Evolutionary conservation across 192 early-diverging fungal genomes (phyloP), one percentile per base, ranked within the genome.

Genomic region (Coemansia sp.): DNA sequence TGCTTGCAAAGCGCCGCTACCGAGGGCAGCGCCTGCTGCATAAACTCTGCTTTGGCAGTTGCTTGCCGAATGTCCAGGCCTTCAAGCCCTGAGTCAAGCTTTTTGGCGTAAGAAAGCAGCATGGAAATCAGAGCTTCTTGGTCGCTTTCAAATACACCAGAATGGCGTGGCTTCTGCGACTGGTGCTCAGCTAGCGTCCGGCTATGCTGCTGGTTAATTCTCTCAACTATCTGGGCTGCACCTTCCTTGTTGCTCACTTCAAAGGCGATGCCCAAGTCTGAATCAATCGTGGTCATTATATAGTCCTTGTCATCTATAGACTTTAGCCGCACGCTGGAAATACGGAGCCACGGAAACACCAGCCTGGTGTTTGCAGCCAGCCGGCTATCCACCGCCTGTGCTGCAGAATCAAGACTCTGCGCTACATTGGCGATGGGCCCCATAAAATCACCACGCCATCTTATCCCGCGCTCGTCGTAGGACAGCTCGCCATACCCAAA

Each of bases 241-340:
- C 26, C 7, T 13, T 48, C 46, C 40, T 0, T 11, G 44, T 3
- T 10, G 19, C 23, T 18, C n/a, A 67, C 11, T 21, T 55, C 33
- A 18, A 66, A 61, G 5, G 66, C 72, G 44, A 76, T 56, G 7
- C 66, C 72, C 46, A 76, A 21, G 42, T 76, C 72, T 1, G 64
- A 58, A 23, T 76, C 72, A 8, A 69, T 56, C 2, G 72, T 76
- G 28, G 67, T 36, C 66, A 76, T 65, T 18, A 76, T 6, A 20
- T 59, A 51, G 16, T 53, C 55, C 7, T 44, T 31, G 5, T 51
- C 62, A 26, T 76, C 72, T 11, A 76, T 53, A 9, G 57, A 28
- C 41, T 76, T 76, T 18, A 35, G 46, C 14, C 72, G 57, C 50
- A 69, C 16, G 23, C 15, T 46, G 14, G 72, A 61, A 5, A 69